Conservation (phyloP, 1,284 basidiomycete genomes). For the Cryptococcus floricola region DNA sequence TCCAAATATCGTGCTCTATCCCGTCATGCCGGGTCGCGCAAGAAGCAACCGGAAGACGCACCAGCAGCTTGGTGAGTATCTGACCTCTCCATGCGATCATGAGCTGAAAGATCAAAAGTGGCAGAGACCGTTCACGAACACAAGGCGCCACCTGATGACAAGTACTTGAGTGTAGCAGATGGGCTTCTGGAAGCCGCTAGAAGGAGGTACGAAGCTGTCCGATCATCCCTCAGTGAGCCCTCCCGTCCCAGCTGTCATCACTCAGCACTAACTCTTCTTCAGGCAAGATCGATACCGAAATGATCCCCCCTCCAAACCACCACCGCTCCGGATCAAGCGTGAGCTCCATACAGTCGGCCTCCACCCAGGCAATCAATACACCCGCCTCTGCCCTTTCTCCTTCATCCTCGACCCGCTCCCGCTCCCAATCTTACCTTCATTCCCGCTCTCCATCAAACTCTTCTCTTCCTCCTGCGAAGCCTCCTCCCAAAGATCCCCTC, state of each 20-base stretch:
- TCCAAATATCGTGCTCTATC: neutral
- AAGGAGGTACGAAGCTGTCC: neutral
- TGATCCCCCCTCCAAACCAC: neutral
- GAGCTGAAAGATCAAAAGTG: neutral
- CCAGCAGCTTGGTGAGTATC: neutral
- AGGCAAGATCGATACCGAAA: neutral
- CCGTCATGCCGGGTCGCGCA: neutral
- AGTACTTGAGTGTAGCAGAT: neutral
- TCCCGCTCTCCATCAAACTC: neutral
- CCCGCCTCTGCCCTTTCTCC: neutral
- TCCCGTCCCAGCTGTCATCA: neutral
- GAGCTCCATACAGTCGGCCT: neutral
- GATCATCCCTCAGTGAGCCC: neutral
- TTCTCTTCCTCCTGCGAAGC: neutral
- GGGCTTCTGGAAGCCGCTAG: neutral
- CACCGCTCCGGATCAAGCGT: neutral
- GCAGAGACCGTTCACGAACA: neutral
- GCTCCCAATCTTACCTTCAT: neutral
- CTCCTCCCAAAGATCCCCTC: neutral
- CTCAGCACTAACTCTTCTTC: neutral
- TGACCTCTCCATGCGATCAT: neutral
- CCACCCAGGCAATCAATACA: neutral
- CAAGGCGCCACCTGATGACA: neutral
- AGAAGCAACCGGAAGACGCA: neutral
- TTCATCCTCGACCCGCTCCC: neutral